phyloP scores from a whole-genome alignment of 139 green algal species.

The Eudorina sp. region DNA sequence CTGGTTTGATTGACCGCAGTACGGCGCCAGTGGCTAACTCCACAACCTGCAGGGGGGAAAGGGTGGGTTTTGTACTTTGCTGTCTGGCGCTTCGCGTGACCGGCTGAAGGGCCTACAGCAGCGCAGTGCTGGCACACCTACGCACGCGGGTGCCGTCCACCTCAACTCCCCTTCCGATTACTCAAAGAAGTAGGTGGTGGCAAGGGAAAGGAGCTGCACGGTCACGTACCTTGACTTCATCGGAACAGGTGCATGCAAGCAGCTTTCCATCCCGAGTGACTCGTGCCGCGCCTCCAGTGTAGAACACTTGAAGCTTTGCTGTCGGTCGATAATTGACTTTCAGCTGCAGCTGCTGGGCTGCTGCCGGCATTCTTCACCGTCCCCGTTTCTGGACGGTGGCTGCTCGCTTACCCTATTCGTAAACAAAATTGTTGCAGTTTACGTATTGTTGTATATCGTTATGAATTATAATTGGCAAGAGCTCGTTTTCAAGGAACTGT shows the following conservation, averaged over 20 bases:
- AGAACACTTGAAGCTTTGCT: conserved; percentile 89
- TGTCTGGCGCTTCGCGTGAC: no score
- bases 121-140: no score
- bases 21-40: conserved; percentile 76
- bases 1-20: conserved; percentile 74
- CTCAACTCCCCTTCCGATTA: no score
- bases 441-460: neutral
- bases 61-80: no score
- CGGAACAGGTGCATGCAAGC: conserved; percentile 84
- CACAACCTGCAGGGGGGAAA: conserved; percentile 80
- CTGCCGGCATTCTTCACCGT: conserved; percentile 7
- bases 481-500: neutral
- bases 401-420: neutral
- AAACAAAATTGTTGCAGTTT: neutral
- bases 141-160: no score
- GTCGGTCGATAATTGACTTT: conserved; percentile 83
- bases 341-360: conserved; percentile 34
- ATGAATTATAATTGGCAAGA: neutral
- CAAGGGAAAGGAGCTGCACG: no score
- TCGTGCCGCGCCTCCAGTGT: conserved; percentile 83
- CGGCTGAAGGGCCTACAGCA: no score
- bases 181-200: no score
- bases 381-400: neutral
- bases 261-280: conserved; percentile 75
- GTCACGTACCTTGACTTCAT: conserved; percentile 93